Evolutionary conservation across 2,329 filamentous ascomycete species (phyloP), one percentile per base, ranked within the genome.

Genomic region (Venturia asperata): DNA sequence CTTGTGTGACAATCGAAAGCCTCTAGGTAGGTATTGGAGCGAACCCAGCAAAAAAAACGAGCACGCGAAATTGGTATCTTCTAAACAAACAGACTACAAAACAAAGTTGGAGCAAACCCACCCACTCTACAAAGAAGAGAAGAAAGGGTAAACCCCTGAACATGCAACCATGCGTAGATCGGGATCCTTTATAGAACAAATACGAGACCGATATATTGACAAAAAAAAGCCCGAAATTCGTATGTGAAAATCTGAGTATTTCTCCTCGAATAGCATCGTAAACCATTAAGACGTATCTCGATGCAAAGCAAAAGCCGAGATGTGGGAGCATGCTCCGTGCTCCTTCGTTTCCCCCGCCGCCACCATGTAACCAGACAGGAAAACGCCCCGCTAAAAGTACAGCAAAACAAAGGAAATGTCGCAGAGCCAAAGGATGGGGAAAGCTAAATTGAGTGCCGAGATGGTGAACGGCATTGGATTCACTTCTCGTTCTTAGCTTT

Each of bases 401-500:
- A 58, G 52, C 52, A 58, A 37, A 58, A 27, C 1, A 58, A 58
- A 58, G 30, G 27, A 56, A 13, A 37, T 58, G 52, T 58, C 27
- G 15, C 21, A 5, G 5, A 24, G 52, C 27, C 30, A 37, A n/a
- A 37, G 37, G 9, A 17, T 58, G 47, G 21, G 21, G 21, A 27
- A 58, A n/a, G 3, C 2, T 37, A 17, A 37, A 37, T 52, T 27
- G 49, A 58, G 37, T 37, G 15, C 19, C 3, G 30, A 58, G 6
- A 13, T 19, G 27, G 30, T 34, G 5, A 6, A 37, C 17, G 52
- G 27, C 5, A 15, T 27, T 11, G 9, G 47, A 24, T 37, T 34
- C 49, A 58, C 30, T 27, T 58, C 27, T 58, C 52, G n/a, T 58
- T 39, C 52, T 74, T 77, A 41, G 74, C 72, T 64, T 74, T 74